A percentile compares a stretch with the other conserved stretches of the same genome.
These are phyloP conservation scores for Sechiopsis laciniata DNA, from an alignment of 306 rosid genomes.

Conservation along the genomic window DNA sequence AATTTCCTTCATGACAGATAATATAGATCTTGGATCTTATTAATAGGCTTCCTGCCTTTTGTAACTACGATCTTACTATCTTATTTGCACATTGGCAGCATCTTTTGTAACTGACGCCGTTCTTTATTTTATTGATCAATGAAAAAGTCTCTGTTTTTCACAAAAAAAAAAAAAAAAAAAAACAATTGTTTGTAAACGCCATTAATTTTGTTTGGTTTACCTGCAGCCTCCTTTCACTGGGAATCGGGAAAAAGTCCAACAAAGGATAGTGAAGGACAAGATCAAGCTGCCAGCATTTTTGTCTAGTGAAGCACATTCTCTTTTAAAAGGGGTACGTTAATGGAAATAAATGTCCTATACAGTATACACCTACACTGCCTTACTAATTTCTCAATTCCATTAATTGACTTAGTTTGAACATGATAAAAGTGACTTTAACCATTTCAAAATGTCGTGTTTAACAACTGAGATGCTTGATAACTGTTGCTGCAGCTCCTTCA, in stretches of 20 bases:
- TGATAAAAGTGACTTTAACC: too few species aligned
- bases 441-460: too few species aligned
- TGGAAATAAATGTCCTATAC: neutral
- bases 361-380: neutral
- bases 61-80: too few species aligned
- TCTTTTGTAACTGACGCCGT: too few species aligned
- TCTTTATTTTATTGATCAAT: too few species aligned
- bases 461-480: neutral
- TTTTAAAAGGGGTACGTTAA: conserved; percentile 68
- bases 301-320: conserved; percentile 87
- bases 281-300: conserved; percentile 80
- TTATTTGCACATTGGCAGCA: too few species aligned
- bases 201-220: conserved; percentile 23
- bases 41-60: too few species aligned
- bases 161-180: too few species aligned
- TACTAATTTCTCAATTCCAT: neutral
- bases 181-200: too few species aligned
- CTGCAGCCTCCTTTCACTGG: conserved; percentile 92
- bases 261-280: conserved; percentile 83
- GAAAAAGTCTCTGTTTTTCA: too few species aligned
- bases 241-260: conserved; percentile 74
- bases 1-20: too few species aligned
- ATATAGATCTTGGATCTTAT: too few species aligned
- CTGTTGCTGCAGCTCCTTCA: conserved; percentile 51
- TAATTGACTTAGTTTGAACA: neutral